Evolutionary conservation across 176 grass and related monocot species (phyloP).

Genomic region (Puya raimondii): DNA sequence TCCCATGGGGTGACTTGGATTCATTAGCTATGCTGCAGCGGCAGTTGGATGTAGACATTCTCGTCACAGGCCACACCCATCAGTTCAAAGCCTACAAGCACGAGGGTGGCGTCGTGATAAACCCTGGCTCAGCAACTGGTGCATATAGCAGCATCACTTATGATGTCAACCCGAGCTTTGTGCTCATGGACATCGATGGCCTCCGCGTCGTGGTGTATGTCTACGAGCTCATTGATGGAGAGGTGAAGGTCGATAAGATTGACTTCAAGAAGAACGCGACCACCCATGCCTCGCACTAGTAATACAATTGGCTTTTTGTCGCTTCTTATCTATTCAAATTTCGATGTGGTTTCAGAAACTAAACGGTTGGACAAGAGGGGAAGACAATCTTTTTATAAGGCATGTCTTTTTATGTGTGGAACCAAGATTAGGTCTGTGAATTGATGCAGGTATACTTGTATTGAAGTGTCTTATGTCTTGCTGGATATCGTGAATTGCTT

Average conservation of each 20-base stretch:
- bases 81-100: slow-evolving; percentile 99
- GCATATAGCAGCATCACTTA: slow-evolving; percentile 92
- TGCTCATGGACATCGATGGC: slow-evolving; percentile 95
- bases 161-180: slow-evolving; percentile 91
- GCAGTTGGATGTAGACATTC: slow-evolving; percentile 94
- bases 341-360: too few relatives aligned
- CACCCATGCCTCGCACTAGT: slow-evolving; percentile 17
- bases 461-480: too few relatives aligned
- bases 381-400: too few relatives aligned
- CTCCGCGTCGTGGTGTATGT: slow-evolving; percentile 93
- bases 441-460: too few relatives aligned
- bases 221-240: slow-evolving; percentile 92
- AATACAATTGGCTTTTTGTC: too few relatives aligned
- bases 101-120: slow-evolving; percentile 90
- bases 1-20: slow-evolving; percentile 96
- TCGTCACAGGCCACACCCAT: slow-evolving; percentile 89
- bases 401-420: too few relatives aligned
- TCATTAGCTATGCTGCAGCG: slow-evolving; percentile 94
- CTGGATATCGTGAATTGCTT: too few relatives aligned
- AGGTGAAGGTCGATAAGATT: slow-evolving; percentile 98
- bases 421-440: too few relatives aligned
- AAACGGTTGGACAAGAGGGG: too few relatives aligned
- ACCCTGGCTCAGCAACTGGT: slow-evolving; percentile 83
- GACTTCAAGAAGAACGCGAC: slow-evolving; percentile 90
- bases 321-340: too few relatives aligned